Evolutionary conservation across 2,329 filamentous ascomycete species (phyloP).

Genomic region (Geosmithia putterillii): DNA sequence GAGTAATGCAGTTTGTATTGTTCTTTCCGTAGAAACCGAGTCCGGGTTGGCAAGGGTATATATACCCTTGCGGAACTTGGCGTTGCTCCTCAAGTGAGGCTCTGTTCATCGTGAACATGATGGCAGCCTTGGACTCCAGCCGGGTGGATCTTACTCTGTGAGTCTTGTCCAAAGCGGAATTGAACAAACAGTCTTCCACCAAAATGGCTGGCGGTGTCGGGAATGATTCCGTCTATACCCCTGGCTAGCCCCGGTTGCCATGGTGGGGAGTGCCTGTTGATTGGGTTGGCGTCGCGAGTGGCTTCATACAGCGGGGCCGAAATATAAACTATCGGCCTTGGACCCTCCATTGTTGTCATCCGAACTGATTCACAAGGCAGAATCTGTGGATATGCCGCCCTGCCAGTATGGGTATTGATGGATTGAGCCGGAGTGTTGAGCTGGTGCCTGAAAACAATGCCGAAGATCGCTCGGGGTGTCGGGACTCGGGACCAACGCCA

Average conservation of each 20-base stretch:
- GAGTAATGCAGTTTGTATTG: background rate
- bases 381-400: background rate
- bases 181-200: background rate
- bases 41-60: background rate
- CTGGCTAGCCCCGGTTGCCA: background rate
- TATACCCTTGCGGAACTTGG: background rate
- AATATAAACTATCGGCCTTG: background rate
- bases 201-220: background rate
- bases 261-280: background rate
- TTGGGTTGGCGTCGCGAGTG: background rate
- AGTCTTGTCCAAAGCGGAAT: background rate
- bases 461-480: no score
- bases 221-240: background rate
- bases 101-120: background rate
- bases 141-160: background rate
- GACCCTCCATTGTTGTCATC: background rate
- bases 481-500: no score
- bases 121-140: background rate
- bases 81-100: background rate
- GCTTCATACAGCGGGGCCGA: background rate
- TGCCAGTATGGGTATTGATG: background rate
- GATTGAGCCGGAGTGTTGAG: no score
- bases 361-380: no score
- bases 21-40: background rate
- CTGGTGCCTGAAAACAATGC: background rate